These are phyloP conservation scores for Aspergillus novoparasiticus DNA, from an alignment of 2,329 filamentous ascomycete genomes.

Conservation along the genomic window DNA sequence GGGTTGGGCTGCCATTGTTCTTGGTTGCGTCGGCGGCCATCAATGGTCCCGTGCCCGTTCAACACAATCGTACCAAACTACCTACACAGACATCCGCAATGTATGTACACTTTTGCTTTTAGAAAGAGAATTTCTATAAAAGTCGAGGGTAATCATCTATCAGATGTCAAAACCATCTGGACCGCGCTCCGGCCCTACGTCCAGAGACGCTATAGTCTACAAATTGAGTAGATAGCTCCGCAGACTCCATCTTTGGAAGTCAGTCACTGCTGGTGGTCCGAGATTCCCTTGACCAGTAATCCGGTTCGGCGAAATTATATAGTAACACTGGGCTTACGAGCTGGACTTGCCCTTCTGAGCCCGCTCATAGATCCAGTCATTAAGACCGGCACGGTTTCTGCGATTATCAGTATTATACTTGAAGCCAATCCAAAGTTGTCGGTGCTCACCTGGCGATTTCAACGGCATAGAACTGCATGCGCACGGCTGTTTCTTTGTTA, in stretches of 20 bases:
- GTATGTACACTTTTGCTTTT: slow-evolving; percentile 4
- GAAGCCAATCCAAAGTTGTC: neutral
- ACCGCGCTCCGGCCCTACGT: neutral
- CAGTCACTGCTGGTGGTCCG: slow-evolving; percentile 2
- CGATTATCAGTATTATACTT: slow-evolving; percentile 13
- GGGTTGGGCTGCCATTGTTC: slow-evolving; percentile 26
- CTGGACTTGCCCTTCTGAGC: slow-evolving; percentile 54
- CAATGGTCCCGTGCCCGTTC: slow-evolving; percentile 8
- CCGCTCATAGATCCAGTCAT: slow-evolving; percentile 96
- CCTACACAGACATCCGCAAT: neutral
- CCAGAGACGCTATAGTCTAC: neutral
- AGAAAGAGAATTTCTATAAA: neutral
- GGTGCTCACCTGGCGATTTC: slow-evolving; percentile 67
- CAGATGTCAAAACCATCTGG: neutral
- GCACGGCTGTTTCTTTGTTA: slow-evolving; percentile 53
- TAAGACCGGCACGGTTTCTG: slow-evolving; percentile 81
- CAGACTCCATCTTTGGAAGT: neutral
- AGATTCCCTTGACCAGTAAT: neutral
- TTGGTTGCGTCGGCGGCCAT: neutral
- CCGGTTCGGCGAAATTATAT: neutral
- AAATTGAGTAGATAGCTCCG: neutral
- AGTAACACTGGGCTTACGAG: slow-evolving; percentile 19
- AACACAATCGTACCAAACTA: slow-evolving; percentile 14
- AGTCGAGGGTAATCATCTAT: neutral
- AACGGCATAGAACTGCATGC: slow-evolving; percentile 83